Conservation (phyloP, 2,329 filamentous ascomycete genomes). For the Thelonectria discophora region DNA sequence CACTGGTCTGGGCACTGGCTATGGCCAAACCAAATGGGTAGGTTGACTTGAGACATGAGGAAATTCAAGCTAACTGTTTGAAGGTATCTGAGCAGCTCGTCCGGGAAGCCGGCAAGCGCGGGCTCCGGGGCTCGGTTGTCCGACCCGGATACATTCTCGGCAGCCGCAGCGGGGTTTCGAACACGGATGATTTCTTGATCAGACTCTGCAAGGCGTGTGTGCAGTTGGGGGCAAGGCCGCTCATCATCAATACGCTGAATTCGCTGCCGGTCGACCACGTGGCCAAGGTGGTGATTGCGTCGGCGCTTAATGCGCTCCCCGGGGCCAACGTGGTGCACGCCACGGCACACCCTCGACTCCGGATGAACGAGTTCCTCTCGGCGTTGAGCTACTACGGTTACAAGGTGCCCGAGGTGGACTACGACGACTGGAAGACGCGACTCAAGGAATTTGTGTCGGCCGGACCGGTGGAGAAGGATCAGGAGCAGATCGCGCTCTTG, state of each 20-base stretch:
- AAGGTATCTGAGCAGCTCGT: slow-evolving; percentile 66
- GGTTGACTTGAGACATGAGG: slow-evolving; percentile 42
- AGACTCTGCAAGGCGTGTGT: slow-evolving; percentile 88
- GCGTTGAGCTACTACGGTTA: slow-evolving; percentile 75
- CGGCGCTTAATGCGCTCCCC: slow-evolving; percentile 66
- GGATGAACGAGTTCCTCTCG: slow-evolving; percentile 79
- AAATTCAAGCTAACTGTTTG: slow-evolving; percentile 4
- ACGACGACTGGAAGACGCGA: slow-evolving; percentile 52
- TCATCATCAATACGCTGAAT: slow-evolving; percentile 87
- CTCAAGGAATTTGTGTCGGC: slow-evolving; percentile 37
- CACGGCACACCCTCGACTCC: slow-evolving; percentile 80
- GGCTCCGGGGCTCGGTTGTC: slow-evolving; percentile 81
- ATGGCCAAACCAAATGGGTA: slow-evolving; percentile 92
- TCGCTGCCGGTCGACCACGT: slow-evolving; percentile 88
- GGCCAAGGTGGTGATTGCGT: slow-evolving; percentile 77
- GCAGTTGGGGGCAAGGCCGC: slow-evolving; percentile 76
- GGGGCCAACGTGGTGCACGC: slow-evolving; percentile 74
- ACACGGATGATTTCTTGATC: slow-evolving; percentile 90
- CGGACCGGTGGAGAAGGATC: slow-evolving; percentile 25
- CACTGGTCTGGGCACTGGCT: slow-evolving; percentile 82
- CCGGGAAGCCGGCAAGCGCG: slow-evolving; percentile 79
- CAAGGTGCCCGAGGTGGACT: slow-evolving; percentile 79
- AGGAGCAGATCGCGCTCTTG: slow-evolving; percentile 52
- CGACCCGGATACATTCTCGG: slow-evolving; percentile 88
- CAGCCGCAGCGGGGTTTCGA: slow-evolving; percentile 75